Evolutionary conservation across 192 early-diverging fungal species (phyloP).

Genomic region (Rhizoclosmatium globosum): DNA sequence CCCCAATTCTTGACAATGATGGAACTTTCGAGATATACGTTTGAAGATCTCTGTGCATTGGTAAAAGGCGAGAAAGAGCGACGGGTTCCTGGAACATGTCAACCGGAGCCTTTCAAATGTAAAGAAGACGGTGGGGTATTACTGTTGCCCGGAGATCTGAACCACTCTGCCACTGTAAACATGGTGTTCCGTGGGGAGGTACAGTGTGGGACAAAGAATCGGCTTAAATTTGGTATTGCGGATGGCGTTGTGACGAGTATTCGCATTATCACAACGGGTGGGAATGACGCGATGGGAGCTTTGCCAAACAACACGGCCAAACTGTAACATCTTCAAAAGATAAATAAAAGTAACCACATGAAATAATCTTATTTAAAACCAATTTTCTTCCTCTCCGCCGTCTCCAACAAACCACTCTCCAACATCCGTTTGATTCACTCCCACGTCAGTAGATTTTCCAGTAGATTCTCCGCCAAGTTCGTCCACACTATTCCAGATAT

Average conservation of each 20-base stretch:
- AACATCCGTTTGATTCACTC: background rate
- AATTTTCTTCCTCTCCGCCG: background rate
- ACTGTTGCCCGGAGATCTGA: slow-evolving; percentile 17
- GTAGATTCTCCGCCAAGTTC: no score
- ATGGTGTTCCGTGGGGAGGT: background rate
- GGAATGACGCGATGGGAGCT: slow-evolving; percentile 24
- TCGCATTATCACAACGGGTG: slow-evolving; percentile 18
- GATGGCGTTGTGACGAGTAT: slow-evolving; percentile 2
- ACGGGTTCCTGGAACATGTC: background rate
- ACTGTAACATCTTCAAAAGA: background rate
- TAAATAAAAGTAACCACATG: background rate
- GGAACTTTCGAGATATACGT: slow-evolving; percentile 55
- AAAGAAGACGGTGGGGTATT: slow-evolving; percentile 19
- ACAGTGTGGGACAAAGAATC: slow-evolving; percentile 4
- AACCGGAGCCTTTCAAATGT: slow-evolving; percentile 15
- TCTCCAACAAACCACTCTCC: background rate
- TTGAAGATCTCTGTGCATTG: slow-evolving; percentile 59
- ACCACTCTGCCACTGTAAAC: background rate
- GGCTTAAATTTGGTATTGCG: slow-evolving; percentile 1
- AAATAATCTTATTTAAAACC: slow-evolving; percentile 1
- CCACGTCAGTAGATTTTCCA: no score
- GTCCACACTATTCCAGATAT: no score
- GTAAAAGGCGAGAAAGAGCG: background rate
- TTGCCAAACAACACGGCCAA: background rate
- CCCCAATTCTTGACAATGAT: slow-evolving; percentile 72